phyloP scores from a whole-genome alignment of 768 basidiomycete species.

The Mycena galopus region DNA sequence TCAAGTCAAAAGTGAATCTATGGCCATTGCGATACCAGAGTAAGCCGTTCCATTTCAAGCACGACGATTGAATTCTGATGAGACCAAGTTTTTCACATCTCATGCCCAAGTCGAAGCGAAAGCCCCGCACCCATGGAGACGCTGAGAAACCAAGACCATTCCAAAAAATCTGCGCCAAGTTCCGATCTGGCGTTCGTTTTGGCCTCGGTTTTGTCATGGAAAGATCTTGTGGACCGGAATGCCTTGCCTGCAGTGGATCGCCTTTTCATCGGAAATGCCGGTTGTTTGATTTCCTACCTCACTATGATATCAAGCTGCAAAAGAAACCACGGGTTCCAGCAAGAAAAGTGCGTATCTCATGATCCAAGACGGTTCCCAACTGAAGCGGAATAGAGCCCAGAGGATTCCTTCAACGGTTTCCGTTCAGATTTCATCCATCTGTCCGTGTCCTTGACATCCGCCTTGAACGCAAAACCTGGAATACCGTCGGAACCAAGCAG shows the following conservation, averaged over 20 bases:
- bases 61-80: background rate
- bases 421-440: conserved; percentile 95
- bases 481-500: conserved; percentile 64
- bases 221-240: conserved; percentile 81
- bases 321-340: conserved; percentile 57
- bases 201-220: conserved; percentile 89
- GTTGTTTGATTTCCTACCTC: conserved; percentile 82
- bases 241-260: conserved; percentile 69
- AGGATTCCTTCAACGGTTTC: conserved; percentile 89
- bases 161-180: conserved; percentile 85
- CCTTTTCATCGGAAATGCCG: conserved; percentile 85
- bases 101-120: conserved; percentile 40
- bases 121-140: conserved; percentile 35
- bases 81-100: conserved; percentile 37
- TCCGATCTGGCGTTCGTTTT: conserved; percentile 87
- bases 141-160: conserved; percentile 47
- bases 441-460: conserved; percentile 86
- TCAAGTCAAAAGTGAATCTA: conserved; percentile 84
- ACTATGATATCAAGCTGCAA: conserved; percentile 79
- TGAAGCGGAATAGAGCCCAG: conserved; percentile 50
- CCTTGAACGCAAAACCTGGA: conserved; percentile 53
- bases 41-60: conserved; percentile 53
- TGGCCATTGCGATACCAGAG: conserved; percentile 90
- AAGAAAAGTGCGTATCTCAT: conserved; percentile 56
- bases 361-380: background rate